Base-by-base conservation (phyloP, 1,284 basidiomycete genomes). In the Earliella scabrosa region DNA sequence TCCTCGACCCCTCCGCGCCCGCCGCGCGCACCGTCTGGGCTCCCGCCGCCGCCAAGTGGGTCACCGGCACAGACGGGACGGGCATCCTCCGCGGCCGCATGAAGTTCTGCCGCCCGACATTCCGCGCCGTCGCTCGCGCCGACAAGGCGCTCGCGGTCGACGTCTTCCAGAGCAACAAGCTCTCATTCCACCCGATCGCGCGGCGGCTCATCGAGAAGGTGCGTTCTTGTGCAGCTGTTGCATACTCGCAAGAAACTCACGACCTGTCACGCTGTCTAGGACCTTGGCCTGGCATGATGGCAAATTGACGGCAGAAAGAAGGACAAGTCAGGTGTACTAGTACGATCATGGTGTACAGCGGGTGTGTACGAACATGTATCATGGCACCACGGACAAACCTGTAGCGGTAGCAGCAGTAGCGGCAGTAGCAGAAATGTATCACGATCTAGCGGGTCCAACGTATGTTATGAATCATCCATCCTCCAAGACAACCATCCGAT, bases 71-170 rank as follows among this genome's bases (percentile, higher is more conserved):
- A 20, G 83, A 85, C 58, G 82, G 75, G 26, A 81, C 77, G 11
- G 85, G 81, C 3, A 73, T 83, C 35, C 72, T 91, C 56, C 86
- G 88, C 66, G 90, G 88, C 4, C 77, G 91, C 20, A 92, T 93
- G 90, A 93, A 93, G 70, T 92, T 92, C 75, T 92, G 89, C 69
- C 73, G 92, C 52, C 88, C 88, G 0, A 74, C 83, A 8, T 85
- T 91, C 66, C 72, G 81, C 38, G 80, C 75, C 0, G 79, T 85
- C 18, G 71, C 67, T 31, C 77, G 80, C 53, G 86, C 90, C 20
- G 81, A 94, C 69, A 71, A 75, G 16, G 74, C 76, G 20, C 72
- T 95, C 31, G 91, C 95, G 1, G 74, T 83, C 61, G 75, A 77
- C 21, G 77, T 74, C 29, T 94, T 88, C 68, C 65, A 67, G 41